phyloP scores from a whole-genome alignment of 768 basidiomycete species.

The Pleurotus cornucopiae region DNA sequence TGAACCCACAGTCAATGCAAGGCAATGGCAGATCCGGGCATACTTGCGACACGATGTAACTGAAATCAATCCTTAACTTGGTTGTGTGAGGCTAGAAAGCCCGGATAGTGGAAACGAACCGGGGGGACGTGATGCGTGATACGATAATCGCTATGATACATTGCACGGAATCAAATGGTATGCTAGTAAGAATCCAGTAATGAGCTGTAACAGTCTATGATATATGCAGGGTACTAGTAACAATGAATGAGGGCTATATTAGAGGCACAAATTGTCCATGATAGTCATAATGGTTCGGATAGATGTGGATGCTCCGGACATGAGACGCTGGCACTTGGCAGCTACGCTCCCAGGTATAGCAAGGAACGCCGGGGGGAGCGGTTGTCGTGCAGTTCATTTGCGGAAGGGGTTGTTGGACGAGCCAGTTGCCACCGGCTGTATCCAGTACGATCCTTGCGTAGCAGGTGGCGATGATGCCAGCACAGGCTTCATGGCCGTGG shows the following conservation, averaged over 20 bases:
- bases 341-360: not conserved
- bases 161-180: not conserved
- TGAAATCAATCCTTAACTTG: not conserved
- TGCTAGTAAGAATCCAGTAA: not conserved
- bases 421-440: slow-evolving; percentile 36
- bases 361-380: not conserved
- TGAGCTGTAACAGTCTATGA: slow-evolving; percentile 7
- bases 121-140: too few species aligned
- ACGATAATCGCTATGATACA: slow-evolving; percentile 1
- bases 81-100: not conserved
- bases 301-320: slow-evolving; percentile 9
- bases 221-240: slow-evolving; percentile 1
- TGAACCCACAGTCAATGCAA: slow-evolving; percentile 1
- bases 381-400: slow-evolving; percentile 23
- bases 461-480: slow-evolving; percentile 20
- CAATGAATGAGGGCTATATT: slow-evolving; percentile 2
- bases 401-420: slow-evolving; percentile 54
- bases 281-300: slow-evolving; percentile 6
- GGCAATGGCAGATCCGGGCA: slow-evolving; percentile 2
- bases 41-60: not conserved
- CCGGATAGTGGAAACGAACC: not conserved
- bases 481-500: slow-evolving; percentile 38
- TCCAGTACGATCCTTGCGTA: slow-evolving; percentile 35
- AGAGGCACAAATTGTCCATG: slow-evolving; percentile 3
- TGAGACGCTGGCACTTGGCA: not conserved